Percentiles rank a stretch among this genome's conserved stretches.
Evolutionary conservation across 83 land plant genomes (phyloP).

Genomic region (Thuja plicata): DNA sequence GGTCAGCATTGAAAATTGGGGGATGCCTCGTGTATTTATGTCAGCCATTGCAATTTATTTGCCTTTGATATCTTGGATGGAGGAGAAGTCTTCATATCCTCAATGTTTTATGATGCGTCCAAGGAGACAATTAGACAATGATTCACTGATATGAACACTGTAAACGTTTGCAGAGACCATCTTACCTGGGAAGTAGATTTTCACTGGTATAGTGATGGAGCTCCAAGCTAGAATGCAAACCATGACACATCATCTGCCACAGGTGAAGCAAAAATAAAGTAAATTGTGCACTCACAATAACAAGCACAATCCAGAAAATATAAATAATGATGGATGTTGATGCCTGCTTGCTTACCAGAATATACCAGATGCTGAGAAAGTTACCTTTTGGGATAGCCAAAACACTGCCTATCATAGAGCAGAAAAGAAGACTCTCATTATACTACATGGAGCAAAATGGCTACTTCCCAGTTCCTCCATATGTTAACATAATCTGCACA

Average conservation of each 20-base stretch:
- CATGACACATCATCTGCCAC: neutral
- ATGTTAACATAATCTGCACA: neutral
- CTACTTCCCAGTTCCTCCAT: neutral
- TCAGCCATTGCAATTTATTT: neutral
- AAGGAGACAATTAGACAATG: neutral
- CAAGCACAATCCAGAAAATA: neutral
- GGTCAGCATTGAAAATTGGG: neutral
- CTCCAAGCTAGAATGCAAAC: neutral
- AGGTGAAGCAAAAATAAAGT: neutral
- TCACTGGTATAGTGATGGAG: neutral
- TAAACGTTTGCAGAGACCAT: no score
- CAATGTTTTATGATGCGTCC: neutral
- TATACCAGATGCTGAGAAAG: neutral
- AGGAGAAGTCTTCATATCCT: neutral
- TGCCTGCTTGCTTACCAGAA: neutral
- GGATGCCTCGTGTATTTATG: neutral
- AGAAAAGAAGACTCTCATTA: neutral
- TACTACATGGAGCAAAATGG: neutral
- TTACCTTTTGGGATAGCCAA: neutral
- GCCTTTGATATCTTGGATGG: neutral
- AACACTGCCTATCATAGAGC: neutral
- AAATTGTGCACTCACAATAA: neutral
- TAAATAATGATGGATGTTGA: neutral
- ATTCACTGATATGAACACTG: neutral
- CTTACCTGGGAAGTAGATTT: neutral